A percentile compares a stretch with the other conserved stretches of the same genome.
Evolutionary conservation across 2,329 filamentous ascomycete species (phyloP).

Genomic region (Verticillium alfalfae): DNA sequence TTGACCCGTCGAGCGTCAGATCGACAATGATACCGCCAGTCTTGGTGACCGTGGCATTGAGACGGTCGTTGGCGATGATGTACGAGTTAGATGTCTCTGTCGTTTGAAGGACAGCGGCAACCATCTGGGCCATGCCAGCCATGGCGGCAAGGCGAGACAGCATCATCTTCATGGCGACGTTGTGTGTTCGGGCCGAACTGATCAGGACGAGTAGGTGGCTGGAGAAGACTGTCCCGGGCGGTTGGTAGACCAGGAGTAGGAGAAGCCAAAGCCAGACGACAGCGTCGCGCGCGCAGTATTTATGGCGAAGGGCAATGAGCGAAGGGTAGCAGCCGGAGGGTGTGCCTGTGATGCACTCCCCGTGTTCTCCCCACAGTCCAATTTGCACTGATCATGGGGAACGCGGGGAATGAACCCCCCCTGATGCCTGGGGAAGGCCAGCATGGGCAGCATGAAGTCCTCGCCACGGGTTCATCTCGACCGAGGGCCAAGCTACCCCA

Average conservation of each 20-base stretch:
- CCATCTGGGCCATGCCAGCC: conserved; percentile 4
- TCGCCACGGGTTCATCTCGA: neutral
- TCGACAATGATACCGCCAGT: conserved; percentile 26
- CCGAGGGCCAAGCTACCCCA: neutral
- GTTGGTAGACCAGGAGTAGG: neutral
- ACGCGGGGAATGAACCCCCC: neutral
- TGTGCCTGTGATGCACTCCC: neutral
- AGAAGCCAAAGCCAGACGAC: neutral
- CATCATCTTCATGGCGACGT: neutral
- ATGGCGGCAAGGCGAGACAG: neutral
- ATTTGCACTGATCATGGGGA: neutral
- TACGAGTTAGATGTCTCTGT: conserved; percentile 26
- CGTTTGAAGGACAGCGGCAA: conserved; percentile 20
- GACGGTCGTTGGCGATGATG: conserved; percentile 30
- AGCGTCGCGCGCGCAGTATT: neutral
- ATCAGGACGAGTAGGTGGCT: neutral
- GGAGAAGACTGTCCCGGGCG: neutral
- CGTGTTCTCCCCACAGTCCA: neutral
- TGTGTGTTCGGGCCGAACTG: neutral
- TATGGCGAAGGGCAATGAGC: neutral
- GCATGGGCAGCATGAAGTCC: neutral
- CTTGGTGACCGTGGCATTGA: conserved; percentile 30
- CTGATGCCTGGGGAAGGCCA: neutral
- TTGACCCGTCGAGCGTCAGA: conserved; percentile 24
- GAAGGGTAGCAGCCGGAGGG: neutral